A percentile compares a stretch with the other conserved stretches of the same genome.
Evolutionary conservation across 176 grass and related monocot species (phyloP).

Genomic region (Poa annua): DNA sequence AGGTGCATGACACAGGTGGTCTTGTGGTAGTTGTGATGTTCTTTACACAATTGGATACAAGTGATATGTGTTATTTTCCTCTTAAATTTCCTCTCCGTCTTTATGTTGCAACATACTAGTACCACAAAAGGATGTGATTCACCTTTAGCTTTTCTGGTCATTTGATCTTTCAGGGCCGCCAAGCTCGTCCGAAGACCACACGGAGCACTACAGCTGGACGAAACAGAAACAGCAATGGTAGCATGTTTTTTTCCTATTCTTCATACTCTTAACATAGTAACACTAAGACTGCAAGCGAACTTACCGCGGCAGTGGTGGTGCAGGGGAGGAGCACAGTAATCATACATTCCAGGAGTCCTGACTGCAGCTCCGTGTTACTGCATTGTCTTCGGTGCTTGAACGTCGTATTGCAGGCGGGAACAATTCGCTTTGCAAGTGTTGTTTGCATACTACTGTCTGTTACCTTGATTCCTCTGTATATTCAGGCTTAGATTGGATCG

Average conservation of each 20-base stretch:
- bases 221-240: conserved; percentile 62
- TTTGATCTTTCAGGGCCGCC: conserved; percentile 68
- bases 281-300: conserved; percentile 10
- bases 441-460: background rate
- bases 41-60: background rate
- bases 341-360: conserved; percentile 53
- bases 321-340: conserved; percentile 54
- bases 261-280: conserved; percentile 45
- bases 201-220: conserved; percentile 73
- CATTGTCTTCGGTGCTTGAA: background rate
- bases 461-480: background rate
- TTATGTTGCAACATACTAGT: background rate
- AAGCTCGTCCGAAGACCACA: conserved; percentile 73
- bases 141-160: background rate
- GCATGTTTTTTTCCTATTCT: conserved; percentile 54
- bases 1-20: background rate
- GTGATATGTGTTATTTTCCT: background rate
- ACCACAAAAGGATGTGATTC: background rate
- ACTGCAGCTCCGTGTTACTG: conserved; percentile 9
- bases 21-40: background rate
- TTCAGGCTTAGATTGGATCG: background rate
- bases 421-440: background rate
- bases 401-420: background rate
- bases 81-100: background rate
- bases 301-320: background rate